Conservation (phyloP, 129 eudicot species). For the Escallonia rubra region DNA sequence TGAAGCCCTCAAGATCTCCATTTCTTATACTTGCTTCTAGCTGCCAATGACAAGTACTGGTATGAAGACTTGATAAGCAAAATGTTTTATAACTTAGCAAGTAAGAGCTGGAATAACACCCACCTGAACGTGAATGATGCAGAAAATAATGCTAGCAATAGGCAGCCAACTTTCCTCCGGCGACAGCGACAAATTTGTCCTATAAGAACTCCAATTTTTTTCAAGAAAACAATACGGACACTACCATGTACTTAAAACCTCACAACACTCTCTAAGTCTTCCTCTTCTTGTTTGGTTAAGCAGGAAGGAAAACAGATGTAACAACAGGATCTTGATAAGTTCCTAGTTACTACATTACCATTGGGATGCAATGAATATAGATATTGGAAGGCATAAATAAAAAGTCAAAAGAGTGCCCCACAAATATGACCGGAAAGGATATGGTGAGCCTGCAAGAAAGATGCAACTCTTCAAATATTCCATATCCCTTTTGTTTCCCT, state of each 20-base stretch:
- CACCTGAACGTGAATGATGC: constrained; percentile 93
- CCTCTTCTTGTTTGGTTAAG: too few species aligned
- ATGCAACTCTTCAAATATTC: too few species aligned
- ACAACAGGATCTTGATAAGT: too few species aligned
- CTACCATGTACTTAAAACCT: not conserved
- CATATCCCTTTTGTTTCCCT: too few species aligned
- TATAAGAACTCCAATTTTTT: constrained; percentile 11
- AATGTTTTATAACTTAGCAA: not conserved
- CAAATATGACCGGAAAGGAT: too few species aligned
- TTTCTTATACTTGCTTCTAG: constrained; percentile 76
- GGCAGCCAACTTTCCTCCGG: constrained; percentile 98
- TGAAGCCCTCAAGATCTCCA: constrained; percentile 67
- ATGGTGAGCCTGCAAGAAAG: too few species aligned
- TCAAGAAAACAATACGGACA: not conserved
- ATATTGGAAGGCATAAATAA: too few species aligned
- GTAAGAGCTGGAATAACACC: not conserved
- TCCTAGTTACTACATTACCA: too few species aligned
- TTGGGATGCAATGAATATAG: too few species aligned
- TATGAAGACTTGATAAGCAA: not conserved
- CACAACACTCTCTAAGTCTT: not conserved
- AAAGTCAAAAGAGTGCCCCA: too few species aligned
- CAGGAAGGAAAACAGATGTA: too few species aligned
- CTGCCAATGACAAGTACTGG: constrained; percentile 34
- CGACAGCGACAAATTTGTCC: constrained; percentile 78
- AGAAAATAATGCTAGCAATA: constrained; percentile 75